Evolutionary conservation across 495 filamentous ascomycete genomes (phyloP), one percentile per base, ranked within the genome.

Genomic region (Monascus purpureus): DNA sequence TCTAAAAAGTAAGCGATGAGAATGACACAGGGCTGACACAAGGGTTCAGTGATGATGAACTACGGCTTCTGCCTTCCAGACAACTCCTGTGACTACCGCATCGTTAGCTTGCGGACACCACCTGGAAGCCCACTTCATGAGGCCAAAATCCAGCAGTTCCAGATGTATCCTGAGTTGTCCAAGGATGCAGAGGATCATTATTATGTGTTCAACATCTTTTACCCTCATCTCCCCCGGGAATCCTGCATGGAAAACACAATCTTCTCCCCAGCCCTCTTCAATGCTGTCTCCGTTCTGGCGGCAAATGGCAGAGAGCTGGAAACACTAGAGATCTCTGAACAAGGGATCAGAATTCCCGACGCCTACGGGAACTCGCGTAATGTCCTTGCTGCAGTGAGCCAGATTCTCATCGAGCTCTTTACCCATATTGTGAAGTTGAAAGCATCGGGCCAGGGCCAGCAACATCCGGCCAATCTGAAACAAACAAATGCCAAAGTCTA

Each of bases 61-160:
- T 81, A 81, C 29, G 77, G 77, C 2, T 81, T 81, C 47, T 70
- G 68, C 35, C 55, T 77, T 7, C 40, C 52, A 2, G 50, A 65
- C n/a, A 80, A 77, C 37, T 59, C 65, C 26, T 56, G 56, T 42
- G 63, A 77, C 52, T 65, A 67, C 33, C 66, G 63, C 26, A 58
- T 58, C 30, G 49, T 71, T 23, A 57, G 55, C 28, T 43, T 70
- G 17, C 51, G 55, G 1, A 55, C 59, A 28, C 50, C 55, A 13
- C 40, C 52, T 8, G 59, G 55, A 15, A 63, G 60, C 29, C 55
- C 59, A n/a, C 46, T 66, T 1, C 42, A 52, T 20, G 25, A 51
- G 15, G 59, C 54, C 14, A 59, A 54, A 32, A 39, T 39, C 6
- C 49, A 53, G 17, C 53, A 56, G 24, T 33, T 42, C 2, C 42